Evolutionary conservation across 805 yeast genomes (phyloP).

Genomic region (Candida incommunis): DNA sequence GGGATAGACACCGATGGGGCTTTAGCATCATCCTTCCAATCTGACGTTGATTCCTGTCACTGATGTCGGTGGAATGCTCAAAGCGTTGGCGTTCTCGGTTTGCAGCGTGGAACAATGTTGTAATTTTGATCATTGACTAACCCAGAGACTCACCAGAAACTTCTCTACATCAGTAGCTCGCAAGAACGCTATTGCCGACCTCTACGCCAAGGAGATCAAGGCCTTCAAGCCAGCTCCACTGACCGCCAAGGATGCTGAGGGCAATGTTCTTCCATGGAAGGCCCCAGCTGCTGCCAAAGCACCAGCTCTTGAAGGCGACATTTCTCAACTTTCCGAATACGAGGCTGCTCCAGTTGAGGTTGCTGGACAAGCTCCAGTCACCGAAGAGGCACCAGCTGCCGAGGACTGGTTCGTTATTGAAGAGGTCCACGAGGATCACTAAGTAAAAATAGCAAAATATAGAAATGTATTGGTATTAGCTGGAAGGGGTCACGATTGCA

Average conservation of each 20-base stretch:
- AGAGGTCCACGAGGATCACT: conserved; percentile 23
- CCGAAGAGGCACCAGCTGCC: conserved; percentile 10
- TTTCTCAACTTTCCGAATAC: conserved; percentile 34
- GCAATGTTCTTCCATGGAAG: conserved; percentile 70
- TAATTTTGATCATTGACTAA: too few species aligned
- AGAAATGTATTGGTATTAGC: not conserved
- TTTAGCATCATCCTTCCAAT: too few species aligned
- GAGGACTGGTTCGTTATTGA: conserved; percentile 32
- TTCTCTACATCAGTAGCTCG: conserved; percentile 17
- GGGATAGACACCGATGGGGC: too few species aligned
- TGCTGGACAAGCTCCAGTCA: conserved; percentile 15
- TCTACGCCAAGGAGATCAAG: conserved; percentile 77
- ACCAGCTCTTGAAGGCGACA: conserved; percentile 70
- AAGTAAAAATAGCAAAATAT: conserved; percentile 6
- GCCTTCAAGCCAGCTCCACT: conserved; percentile 75
- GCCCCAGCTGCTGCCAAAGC: conserved; percentile 64
- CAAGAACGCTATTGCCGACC: conserved; percentile 59
- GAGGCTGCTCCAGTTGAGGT: conserved; percentile 31
- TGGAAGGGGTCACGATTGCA: too few species aligned
- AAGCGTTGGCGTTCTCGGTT: too few species aligned
- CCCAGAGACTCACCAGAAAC: conserved; percentile 3
- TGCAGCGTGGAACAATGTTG: too few species aligned
- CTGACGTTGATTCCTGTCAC: too few species aligned
- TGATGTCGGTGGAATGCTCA: too few species aligned
- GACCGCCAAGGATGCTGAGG: conserved; percentile 60